Evolutionary conservation across 192 early-diverging fungal genomes (phyloP).

Genomic region (Coemansia sp.): DNA sequence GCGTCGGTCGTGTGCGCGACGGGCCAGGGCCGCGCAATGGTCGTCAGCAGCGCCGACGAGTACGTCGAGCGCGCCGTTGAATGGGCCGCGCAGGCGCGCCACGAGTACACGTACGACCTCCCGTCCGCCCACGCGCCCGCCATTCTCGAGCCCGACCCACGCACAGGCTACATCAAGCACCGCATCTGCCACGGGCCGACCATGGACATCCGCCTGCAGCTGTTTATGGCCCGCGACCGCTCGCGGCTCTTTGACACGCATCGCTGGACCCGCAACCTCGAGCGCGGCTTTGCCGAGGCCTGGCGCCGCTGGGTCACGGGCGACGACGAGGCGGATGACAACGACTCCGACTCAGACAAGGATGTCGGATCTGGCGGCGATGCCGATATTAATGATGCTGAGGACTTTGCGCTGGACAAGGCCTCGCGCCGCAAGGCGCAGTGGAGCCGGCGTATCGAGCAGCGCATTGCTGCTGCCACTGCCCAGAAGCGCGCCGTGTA

Average conservation of each 20-base stretch:
- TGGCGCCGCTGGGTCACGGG: constrained; percentile 69
- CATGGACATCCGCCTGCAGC: constrained; percentile 62
- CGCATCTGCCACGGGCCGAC: constrained; percentile 45
- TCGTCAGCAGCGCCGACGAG: constrained; percentile 60
- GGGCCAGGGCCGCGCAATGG: constrained; percentile 67
- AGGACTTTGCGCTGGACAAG: background rate
- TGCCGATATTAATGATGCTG: too few relatives aligned
- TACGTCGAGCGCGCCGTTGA: constrained; percentile 68
- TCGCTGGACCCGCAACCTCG: constrained; percentile 81
- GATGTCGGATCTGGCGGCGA: too few relatives aligned
- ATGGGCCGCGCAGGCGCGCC: constrained; percentile 52
- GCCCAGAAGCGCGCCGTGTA: constrained; percentile 12
- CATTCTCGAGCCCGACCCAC: constrained; percentile 33
- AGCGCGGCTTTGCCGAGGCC: constrained; percentile 66
- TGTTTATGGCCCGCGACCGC: constrained; percentile 79
- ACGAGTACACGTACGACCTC: constrained; percentile 21
- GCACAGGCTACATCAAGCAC: constrained; percentile 28
- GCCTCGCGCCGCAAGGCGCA: constrained; percentile 10
- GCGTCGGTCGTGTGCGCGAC: constrained; percentile 84
- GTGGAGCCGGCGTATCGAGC: constrained; percentile 35
- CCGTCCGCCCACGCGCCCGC: background rate
- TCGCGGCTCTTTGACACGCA: constrained; percentile 85
- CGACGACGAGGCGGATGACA: constrained; percentile 30
- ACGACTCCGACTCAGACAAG: too few relatives aligned
- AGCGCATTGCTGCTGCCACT: constrained; percentile 8